Conservation (phyloP, 805 yeast species). For the Candida multigemmis region DNA sequence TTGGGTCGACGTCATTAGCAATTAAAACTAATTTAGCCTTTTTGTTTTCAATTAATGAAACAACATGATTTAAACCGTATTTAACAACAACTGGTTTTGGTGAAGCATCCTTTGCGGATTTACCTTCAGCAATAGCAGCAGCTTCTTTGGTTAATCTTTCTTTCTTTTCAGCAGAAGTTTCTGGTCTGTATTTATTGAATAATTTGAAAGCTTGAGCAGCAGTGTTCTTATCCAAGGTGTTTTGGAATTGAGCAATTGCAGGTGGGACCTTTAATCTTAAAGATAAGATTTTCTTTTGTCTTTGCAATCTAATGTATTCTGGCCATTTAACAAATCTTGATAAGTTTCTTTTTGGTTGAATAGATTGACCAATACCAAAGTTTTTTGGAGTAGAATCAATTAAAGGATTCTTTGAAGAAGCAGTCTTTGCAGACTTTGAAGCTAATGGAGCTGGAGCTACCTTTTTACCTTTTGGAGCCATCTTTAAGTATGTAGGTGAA, state of each 20-base stretch:
- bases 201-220: slow-evolving; percentile 96
- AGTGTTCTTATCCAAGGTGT: slow-evolving; percentile 96
- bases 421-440: slow-evolving; percentile 40
- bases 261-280: slow-evolving; percentile 99
- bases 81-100: slow-evolving; percentile 95
- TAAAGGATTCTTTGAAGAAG: slow-evolving; percentile 64
- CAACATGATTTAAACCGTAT: slow-evolving; percentile 99
- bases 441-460: slow-evolving; percentile 99
- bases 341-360: slow-evolving; percentile 95
- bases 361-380: slow-evolving; percentile 93
- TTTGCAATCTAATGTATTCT: slow-evolving; percentile 94
- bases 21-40: slow-evolving; percentile 95
- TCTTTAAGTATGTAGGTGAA: no score
- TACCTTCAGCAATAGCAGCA: slow-evolving; percentile 97
- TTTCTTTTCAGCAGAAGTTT: slow-evolving; percentile 95
- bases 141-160: slow-evolving; percentile 99
- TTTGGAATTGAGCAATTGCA: slow-evolving; percentile 92
- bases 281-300: slow-evolving; percentile 95
- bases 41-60: slow-evolving; percentile 94
- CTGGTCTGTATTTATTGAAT: slow-evolving; percentile 99
- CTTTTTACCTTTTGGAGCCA: slow-evolving; percentile 54
- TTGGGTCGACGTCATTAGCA: slow-evolving; percentile 99
- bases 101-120: slow-evolving; percentile 92
- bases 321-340: slow-evolving; percentile 99
- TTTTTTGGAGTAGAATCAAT: slow-evolving; percentile 84